phyloP scores from a whole-genome alignment of 345 rosid genomes.

The Alliaria petiolata region DNA sequence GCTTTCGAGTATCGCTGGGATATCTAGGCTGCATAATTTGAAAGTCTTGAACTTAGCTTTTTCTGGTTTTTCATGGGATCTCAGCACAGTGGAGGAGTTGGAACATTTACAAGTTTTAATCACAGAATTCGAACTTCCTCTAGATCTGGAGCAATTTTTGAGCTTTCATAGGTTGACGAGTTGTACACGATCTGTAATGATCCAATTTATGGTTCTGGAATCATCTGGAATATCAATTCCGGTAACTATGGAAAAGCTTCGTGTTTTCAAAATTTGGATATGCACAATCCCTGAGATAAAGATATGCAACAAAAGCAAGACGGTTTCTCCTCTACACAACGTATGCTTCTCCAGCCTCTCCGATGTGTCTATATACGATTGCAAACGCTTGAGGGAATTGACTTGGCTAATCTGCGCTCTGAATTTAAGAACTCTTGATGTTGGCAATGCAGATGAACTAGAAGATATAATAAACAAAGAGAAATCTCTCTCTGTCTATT shows the following conservation, averaged over 20 bases:
- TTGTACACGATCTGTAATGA: neutral
- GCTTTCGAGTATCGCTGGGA: neutral
- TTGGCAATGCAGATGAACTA: rapidly evolving
- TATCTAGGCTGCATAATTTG: neutral
- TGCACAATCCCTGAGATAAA: neutral
- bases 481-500: too few species aligned
- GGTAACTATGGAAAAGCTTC: neutral
- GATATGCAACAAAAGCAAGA: neutral
- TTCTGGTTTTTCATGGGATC: neutral
- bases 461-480: constrained; percentile 22
- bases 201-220: too few species aligned
- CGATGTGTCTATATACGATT: rapidly evolving
- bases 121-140: too few species aligned
- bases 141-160: neutral
- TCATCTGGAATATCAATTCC: neutral
- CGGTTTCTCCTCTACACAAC: neutral
- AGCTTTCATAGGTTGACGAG: neutral
- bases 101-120: neutral
- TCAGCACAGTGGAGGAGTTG: neutral
- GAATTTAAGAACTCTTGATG: neutral
- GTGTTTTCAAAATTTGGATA: rapidly evolving
- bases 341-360: neutral
- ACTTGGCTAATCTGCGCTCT: constrained; percentile 15
- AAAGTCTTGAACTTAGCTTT: neutral
- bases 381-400: neutral